These are phyloP conservation scores for Penicillium coprophilum DNA, from an alignment of 495 filamentous ascomycete genomes.

Conservation along the genomic window DNA sequence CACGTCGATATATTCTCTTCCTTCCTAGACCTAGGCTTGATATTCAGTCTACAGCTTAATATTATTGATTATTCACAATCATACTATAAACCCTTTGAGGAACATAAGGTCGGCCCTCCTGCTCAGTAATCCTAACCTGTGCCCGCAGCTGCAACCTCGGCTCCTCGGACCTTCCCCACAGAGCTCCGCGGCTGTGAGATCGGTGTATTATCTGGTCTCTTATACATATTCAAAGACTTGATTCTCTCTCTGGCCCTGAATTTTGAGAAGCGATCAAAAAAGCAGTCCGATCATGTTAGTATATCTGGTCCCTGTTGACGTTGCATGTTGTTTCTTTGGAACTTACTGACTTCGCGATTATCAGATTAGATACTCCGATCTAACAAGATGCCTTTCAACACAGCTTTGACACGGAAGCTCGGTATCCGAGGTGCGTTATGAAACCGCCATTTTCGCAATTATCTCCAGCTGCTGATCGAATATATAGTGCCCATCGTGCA, in stretches of 20 bases:
- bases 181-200: constrained; percentile 29
- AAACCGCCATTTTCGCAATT: neutral
- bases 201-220: constrained; percentile 18
- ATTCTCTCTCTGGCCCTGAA: neutral
- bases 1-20: neutral
- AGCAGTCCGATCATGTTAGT: neutral
- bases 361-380: constrained; percentile 6
- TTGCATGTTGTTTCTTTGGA: neutral
- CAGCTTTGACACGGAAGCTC: constrained; percentile 81
- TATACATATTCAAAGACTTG: constrained; percentile 6
- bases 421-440: constrained; percentile 72
- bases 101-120: constrained; percentile 1
- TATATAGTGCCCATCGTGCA: constrained; percentile 87
- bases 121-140: constrained; percentile 14
- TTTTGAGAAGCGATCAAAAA: neutral
- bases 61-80: neutral
- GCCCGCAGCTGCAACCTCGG: constrained; percentile 31
- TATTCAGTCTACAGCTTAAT: neutral
- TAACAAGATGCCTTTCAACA: constrained; percentile 82
- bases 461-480: constrained; percentile 14
- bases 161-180: constrained; percentile 36
- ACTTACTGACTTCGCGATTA: constrained; percentile 1
- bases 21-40: neutral
- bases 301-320: neutral
- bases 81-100: neutral